Conservation (phyloP, 225 moss, liverwort and hornwort genomes). For the Pseudoscleropodium purum region DNA sequence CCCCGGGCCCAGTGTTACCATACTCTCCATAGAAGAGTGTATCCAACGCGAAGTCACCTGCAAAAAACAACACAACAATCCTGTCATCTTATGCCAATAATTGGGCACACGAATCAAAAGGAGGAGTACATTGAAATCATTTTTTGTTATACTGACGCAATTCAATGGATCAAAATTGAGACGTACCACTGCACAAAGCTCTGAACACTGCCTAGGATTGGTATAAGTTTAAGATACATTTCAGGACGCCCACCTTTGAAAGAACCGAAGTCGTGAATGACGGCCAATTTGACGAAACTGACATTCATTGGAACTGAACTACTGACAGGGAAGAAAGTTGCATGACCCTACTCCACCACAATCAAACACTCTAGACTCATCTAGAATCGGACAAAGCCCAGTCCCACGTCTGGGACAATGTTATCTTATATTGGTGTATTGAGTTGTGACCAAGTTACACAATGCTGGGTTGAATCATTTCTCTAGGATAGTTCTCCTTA, state of each 20-base stretch:
- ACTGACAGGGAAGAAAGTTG: not conserved
- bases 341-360: not conserved
- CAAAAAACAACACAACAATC: not conserved
- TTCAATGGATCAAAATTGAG: not conserved
- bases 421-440: not conserved
- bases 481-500: not conserved
- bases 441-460: not conserved
- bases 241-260: not conserved
- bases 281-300: not conserved
- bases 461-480: not conserved
- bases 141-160: no score
- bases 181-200: not conserved
- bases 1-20: conserved; percentile 49
- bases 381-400: not conserved
- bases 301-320: not conserved
- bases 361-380: not conserved
- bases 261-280: not conserved
- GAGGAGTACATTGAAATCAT: not conserved
- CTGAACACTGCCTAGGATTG: not conserved
- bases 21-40: conserved; percentile 58
- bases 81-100: not conserved
- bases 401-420: not conserved
- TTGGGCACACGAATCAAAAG: not conserved
- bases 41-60: conserved; percentile 49
- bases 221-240: no score